Percentiles rank a stretch among this genome's conserved stretches.
phyloP scores from a whole-genome alignment of 345 rosid genomes.

The Murraya koenigii region DNA sequence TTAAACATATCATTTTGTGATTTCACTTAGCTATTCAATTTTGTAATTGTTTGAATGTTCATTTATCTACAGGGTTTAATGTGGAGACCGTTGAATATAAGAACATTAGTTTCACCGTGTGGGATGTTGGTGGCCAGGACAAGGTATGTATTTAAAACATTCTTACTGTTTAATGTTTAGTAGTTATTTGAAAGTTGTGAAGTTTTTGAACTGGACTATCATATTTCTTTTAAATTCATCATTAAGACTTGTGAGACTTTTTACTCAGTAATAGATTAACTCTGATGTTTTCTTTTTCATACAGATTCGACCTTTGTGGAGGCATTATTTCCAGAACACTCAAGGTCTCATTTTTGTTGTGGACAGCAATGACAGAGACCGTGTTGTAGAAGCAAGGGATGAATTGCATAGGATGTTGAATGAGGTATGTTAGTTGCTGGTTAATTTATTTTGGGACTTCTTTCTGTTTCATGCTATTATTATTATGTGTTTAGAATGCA shows the following conservation, averaged over 20 bases:
- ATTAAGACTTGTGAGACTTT: neutral
- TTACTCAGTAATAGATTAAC: neutral
- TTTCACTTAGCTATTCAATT: neutral
- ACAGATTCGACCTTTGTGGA: conserved; percentile 88
- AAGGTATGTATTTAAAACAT: conserved; percentile 41
- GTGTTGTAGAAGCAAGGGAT: conserved; percentile 79
- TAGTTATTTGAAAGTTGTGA: neutral
- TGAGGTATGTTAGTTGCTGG: conserved; percentile 45
- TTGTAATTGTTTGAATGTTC: neutral
- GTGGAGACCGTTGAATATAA: conserved; percentile 90
- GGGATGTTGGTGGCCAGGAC: conserved; percentile 97
- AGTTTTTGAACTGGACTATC: neutral
- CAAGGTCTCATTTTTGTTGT: conserved; percentile 88
- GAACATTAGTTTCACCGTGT: conserved; percentile 90
- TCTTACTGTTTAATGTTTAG: neutral
- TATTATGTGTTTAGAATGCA: neutral
- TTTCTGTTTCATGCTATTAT: neutral
- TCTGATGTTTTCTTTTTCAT: conserved; percentile 4
- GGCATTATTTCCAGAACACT: conserved; percentile 85
- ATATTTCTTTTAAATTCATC: neutral
- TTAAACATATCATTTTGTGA: neutral
- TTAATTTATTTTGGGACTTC: neutral
- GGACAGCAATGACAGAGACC: conserved; percentile 84
- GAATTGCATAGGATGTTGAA: conserved; percentile 90
- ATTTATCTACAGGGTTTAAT: conserved; percentile 57